Evolutionary conservation across 2,329 filamentous ascomycete species (phyloP).

Genomic region (Podosphaera xanthii): DNA sequence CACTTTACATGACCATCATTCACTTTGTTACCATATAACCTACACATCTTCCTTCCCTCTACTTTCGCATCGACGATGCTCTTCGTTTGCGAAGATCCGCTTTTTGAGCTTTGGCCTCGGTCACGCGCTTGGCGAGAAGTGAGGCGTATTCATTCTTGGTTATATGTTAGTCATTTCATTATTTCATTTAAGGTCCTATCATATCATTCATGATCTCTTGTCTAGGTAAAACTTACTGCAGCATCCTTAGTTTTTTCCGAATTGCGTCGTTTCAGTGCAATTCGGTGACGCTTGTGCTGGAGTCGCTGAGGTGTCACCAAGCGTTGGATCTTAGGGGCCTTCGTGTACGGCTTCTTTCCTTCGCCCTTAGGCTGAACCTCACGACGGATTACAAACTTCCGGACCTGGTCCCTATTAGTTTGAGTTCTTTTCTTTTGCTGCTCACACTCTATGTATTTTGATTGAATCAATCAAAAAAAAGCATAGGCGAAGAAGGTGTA

Average conservation of each 20-base stretch:
- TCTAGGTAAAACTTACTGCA: slow-evolving; percentile 45
- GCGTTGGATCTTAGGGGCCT: slow-evolving; percentile 99
- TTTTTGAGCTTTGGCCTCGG: slow-evolving; percentile 87
- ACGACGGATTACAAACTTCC: slow-evolving; percentile 99
- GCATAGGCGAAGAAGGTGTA: slow-evolving; percentile 51
- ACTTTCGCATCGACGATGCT: slow-evolving; percentile 86
- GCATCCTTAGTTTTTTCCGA: slow-evolving; percentile 96
- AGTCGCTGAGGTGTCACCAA: slow-evolving; percentile 98
- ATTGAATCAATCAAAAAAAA: slow-evolving; percentile 2
- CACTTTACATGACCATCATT: too few species aligned
- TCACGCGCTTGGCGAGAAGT: slow-evolving; percentile 88
- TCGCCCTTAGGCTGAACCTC: slow-evolving; percentile 94
- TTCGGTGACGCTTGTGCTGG: slow-evolving; percentile 97
- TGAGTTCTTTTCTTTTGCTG: slow-evolving; percentile 6
- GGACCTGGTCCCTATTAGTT: slow-evolving; percentile 38
- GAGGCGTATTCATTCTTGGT: slow-evolving; percentile 87
- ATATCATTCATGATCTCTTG: too few species aligned
- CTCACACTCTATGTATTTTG: slow-evolving; percentile 32
- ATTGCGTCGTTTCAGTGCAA: slow-evolving; percentile 95
- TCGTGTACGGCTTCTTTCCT: slow-evolving; percentile 97
- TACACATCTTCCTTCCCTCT: slow-evolving; percentile 14
- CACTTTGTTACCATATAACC: too few species aligned
- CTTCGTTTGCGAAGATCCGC: slow-evolving; percentile 89
- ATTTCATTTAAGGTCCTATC: too few species aligned
- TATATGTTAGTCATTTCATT: too few species aligned